Conservation (phyloP, 1,284 basidiomycete genomes). For the Dichomitus squalens region DNA sequence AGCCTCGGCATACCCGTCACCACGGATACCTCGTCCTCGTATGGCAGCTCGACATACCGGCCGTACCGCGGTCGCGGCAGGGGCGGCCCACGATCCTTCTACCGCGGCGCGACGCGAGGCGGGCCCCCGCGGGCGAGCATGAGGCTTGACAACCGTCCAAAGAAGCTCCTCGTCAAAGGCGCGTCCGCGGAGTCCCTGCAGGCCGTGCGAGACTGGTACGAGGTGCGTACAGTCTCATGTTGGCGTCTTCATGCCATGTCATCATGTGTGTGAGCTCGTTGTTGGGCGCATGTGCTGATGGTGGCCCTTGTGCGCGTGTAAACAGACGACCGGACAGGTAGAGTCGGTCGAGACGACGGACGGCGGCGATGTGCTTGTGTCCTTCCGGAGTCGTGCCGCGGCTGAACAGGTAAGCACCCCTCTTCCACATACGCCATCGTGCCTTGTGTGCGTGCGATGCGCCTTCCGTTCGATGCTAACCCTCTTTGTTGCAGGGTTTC, state of each 20-base stretch:
- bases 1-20: conserved; percentile 73
- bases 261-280: neutral
- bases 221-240: conserved; percentile 47
- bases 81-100: conserved; percentile 50
- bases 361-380: conserved; percentile 59
- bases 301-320: conserved; percentile 4
- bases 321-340: conserved; percentile 65
- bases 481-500: conserved; percentile 48
- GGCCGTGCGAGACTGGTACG: conserved; percentile 81
- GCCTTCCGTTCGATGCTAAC: neutral
- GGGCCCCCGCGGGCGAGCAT: conserved; percentile 69
- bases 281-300: conserved; percentile 4
- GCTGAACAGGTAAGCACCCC: conserved; percentile 69
- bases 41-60: conserved; percentile 50
- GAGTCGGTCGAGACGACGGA: conserved; percentile 60
- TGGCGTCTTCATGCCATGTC: neutral
- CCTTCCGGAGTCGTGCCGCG: conserved; percentile 66
- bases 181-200: conserved; percentile 56
- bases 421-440: too few species aligned
- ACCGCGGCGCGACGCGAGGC: conserved; percentile 66
- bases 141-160: conserved; percentile 91
- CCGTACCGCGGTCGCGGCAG: conserved; percentile 73
- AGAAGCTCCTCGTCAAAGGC: conserved; percentile 77
- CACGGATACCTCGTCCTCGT: conserved; percentile 34
- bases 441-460: neutral